Base-by-base conservation (phyloP, 2,329 filamentous ascomycete genomes). In the Colletotrichum sp. region DNA sequence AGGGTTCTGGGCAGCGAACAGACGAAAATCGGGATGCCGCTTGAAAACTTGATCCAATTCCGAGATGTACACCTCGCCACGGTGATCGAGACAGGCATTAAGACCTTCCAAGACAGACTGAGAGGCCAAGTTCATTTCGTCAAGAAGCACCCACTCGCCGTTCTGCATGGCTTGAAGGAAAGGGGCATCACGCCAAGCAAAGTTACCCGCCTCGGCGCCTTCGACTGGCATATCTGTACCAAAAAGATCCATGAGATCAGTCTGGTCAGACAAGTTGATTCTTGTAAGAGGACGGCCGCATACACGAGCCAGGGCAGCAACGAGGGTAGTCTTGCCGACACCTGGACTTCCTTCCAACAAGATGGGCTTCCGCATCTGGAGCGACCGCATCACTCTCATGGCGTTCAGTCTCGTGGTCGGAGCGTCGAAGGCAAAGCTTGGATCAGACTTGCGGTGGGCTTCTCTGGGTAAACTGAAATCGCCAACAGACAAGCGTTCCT, bases 121-220 rank as follows among this genome's bases (percentile, higher is more conserved):
- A 1, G 96, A 99, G 2, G 98, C 97, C 78, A 99, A 87, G 81
- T 99, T 99, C 97, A 99, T 99, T 87, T 99, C 97, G 81, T 99
- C 97, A 1, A 99, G 90, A 32, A 99, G 88, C 13, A 99, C 97
- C 97, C 97, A 99, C 80, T 98, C 95, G 32, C 97, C 97, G 74
- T 92, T 94, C 82, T 99, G 97, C 96, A 99, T 99, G 0, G 97
- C 97, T 82, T 95, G 95, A 24, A 99, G 87, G 82, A 99, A 99
- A 1, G 97, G 96, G 0, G 96, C 97, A 83, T 99, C 96, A 79
- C 96, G 92, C 97, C 97, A 99, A 2, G 95, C 94, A 82, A 99
- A 99, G 75, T 95, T 94, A 2, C 97, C 97, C 9, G 96, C 94
- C 81, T 95, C 93, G 1, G 94, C 95, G n/a, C 96, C 96, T 85